Base-by-base conservation (phyloP, 192 early-diverging fungal genomes). In the Obelidium mucronatum region DNA sequence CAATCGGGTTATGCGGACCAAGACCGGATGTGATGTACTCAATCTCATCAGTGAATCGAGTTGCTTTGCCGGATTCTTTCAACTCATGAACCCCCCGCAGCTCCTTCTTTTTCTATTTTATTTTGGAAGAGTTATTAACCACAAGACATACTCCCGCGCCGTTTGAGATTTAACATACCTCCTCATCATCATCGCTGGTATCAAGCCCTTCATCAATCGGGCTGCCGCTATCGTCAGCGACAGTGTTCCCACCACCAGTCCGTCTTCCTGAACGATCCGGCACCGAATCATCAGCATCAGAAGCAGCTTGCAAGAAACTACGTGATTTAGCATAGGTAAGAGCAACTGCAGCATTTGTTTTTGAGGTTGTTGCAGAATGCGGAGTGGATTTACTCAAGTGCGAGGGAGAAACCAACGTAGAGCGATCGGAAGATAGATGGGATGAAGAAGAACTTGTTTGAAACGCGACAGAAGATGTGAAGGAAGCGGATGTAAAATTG, bases 11-110 rank as follows among this genome's bases (percentile, higher is more conserved):
- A 28, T 51, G 1, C 3, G 40, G 13, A 1, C 33, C 39, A 15
- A 74, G 60, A 5, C 72, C 72, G 34, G 31, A 22, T 15, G 36
- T 54, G 34, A 74, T 60, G 33, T 74, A 74, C 51, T 63, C 59
- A 13, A 74, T 35, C 34, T 74, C 72, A 22, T 74, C 72, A 6
- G 72, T 54, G 39, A 74, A 74, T 13, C 72, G 59, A 17, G 72
- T 37, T 22, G 72, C 72, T 74, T 74, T 74, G 4, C 72, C 72
- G 48, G 72, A 60, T 63, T 60, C 72, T 63, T 35, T 28, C 13
- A 74, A 39, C 40, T 74, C 72, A 51, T 74, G 72, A n/a, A 74
- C 40, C 17, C 39, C 28, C 6, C 60, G 72, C 8, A 74, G 40
- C 40, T 74, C 72, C n/a, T 40, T 74, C 40, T 48, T 51, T 74